Evolutionary conservation across 139 green algal species (phyloP), one percentile per base, ranked within the genome.

Genomic region (Chlamydomonas schloesseri): DNA sequence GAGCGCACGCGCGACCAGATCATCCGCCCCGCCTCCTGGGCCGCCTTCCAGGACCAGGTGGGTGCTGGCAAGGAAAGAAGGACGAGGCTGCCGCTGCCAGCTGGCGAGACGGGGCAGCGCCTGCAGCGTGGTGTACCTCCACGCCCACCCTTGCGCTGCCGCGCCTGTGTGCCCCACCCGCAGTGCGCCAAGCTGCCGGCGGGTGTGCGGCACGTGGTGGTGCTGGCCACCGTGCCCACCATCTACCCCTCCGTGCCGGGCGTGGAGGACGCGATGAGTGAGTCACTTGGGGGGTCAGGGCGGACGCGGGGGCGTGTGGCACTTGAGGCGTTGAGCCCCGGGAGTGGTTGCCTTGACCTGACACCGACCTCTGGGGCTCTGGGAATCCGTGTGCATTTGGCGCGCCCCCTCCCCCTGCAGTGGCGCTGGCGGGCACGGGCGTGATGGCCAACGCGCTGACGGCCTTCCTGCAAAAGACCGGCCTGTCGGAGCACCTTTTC

Each of bases 191-290:
- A 57, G 36, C 57, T 91, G n/a, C 91, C 89, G 29, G 72, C 77
- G 18, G 73, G 37, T 15, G 68, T 92, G n/a, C 90, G 87, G 26
- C 93, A 95, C 69, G 71, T 95, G 71, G 78, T 94, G 33, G 88
- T 95, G 86, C 20, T 94, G 64, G 87, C 90, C 28, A 91, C 90
- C 18, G 90, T 95, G 57, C 93, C 93, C 8, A 82, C 94, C 26
- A 82, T 94, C 26, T 95, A 94, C 60, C 91, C 93, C 42, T 88
- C 90, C 58, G 89, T 95, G 14, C 88, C 89, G 11, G 64, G 88
- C 11, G n/a, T 71, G 2, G 88, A 94, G 64, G 84, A 47, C 0
- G 46, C 86, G 9, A 71, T 94, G 53, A 67, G 78, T 76, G 28
- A 21, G 81, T 20, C 6, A 13, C 57, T n/a, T 6, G 20, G 20